phyloP scores from a whole-genome alignment of 2,329 filamentous ascomycete species.

The Orbilia blumenaviensis region DNA sequence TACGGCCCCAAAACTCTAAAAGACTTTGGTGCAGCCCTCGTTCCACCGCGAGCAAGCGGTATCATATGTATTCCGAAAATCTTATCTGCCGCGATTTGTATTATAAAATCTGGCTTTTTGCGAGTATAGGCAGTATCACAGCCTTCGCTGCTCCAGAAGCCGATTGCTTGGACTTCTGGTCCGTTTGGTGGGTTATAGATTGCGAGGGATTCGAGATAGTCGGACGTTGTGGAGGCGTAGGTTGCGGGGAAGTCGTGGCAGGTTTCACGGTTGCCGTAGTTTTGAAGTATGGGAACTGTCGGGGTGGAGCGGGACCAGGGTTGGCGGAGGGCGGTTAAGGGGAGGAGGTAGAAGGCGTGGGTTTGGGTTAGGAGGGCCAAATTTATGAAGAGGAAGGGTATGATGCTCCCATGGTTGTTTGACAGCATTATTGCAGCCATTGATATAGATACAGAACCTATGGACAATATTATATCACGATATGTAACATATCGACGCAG shows the following conservation, averaged over 20 bases:
- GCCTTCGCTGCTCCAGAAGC: neutral
- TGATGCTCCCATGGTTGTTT: too few relatives aligned
- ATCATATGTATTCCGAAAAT: conserved; percentile 7
- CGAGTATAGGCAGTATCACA: too few relatives aligned
- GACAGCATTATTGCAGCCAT: neutral
- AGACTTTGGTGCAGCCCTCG: neutral
- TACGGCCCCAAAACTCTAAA: neutral
- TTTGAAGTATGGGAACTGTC: neutral
- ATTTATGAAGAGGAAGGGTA: neutral
- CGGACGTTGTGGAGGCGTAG: neutral
- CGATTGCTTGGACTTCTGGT: neutral
- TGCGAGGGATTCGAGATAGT: conserved; percentile 1
- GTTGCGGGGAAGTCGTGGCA: neutral
- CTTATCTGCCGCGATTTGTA: neutral
- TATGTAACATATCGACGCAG: too few relatives aligned
- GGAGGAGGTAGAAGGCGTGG: neutral
- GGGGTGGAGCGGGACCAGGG: neutral
- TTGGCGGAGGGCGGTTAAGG: neutral
- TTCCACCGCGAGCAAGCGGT: neutral
- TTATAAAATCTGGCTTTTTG: neutral
- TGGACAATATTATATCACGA: too few relatives aligned
- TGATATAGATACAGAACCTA: too few relatives aligned
- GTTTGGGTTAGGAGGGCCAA: neutral
- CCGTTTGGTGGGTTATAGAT: conserved; percentile 27
- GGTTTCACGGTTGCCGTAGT: neutral